Evolutionary conservation across 139 green algal genomes (phyloP).

Genomic region (Tetradesmus obliquus): DNA sequence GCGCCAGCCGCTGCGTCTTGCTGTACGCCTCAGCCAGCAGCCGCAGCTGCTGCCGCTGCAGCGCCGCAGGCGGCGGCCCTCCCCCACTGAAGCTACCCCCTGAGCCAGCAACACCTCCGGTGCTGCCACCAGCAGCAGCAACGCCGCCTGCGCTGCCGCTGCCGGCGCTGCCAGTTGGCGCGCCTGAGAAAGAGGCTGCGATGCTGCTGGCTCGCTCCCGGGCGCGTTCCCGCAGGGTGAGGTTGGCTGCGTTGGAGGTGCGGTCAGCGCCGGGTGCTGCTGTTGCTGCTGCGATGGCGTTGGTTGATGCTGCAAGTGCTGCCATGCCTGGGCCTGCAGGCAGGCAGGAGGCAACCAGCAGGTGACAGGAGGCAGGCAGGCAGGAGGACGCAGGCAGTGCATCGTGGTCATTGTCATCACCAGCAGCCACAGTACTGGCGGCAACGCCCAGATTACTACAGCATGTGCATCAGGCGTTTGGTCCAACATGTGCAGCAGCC

Average conservation of each 20-base stretch:
- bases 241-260: background rate
- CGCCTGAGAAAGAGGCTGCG: conserved; percentile 5
- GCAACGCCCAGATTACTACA: no score
- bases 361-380: no score
- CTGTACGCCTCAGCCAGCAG: conserved; percentile 68
- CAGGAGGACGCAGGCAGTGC: no score
- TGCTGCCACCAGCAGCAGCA: background rate
- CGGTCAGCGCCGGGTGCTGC: background rate
- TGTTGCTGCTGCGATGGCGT: conserved; percentile 5
- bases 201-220: background rate
- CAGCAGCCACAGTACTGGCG: no score
- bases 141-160: background rate
- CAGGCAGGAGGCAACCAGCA: background rate
- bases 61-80: background rate
- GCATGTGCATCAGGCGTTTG: no score
- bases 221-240: background rate
- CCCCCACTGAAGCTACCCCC: background rate
- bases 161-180: background rate
- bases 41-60: conserved; percentile 59
- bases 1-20: conserved; percentile 55
- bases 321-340: conserved; percentile 13
- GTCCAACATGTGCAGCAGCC: no score
- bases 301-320: conserved; percentile 9
- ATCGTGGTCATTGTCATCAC: no score
- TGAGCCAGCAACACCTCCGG: background rate